Percentiles rank a stretch among this genome's conserved stretches.
These are phyloP conservation scores for Colletotrichum sp. DNA, from an alignment of 2,329 filamentous ascomycete species.

Conservation along the genomic window DNA sequence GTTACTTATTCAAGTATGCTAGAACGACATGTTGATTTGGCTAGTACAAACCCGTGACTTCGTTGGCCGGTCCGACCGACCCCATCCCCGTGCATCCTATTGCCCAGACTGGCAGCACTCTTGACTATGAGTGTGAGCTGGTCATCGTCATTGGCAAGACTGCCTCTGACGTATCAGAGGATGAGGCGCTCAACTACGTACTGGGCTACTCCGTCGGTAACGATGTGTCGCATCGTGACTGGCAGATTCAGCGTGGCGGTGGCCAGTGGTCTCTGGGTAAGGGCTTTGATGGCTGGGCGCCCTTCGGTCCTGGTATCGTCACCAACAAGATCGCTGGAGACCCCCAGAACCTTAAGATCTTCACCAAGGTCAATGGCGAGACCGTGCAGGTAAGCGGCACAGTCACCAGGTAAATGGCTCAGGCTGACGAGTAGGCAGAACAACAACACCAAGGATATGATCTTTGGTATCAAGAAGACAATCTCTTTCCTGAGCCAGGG, in stretches of 20 bases:
- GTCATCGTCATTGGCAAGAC: constrained; percentile 74
- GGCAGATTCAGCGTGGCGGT: constrained; percentile 72
- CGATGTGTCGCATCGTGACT: constrained; percentile 81
- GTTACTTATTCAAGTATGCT: neutral
- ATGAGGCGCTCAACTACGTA: constrained; percentile 71
- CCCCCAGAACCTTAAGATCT: constrained; percentile 61
- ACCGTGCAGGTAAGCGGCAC: constrained; percentile 51
- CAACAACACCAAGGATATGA: constrained; percentile 64
- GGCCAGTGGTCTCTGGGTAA: constrained; percentile 77
- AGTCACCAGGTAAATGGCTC: neutral
- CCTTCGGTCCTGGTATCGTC: constrained; percentile 75
- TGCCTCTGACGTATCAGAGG: constrained; percentile 68
- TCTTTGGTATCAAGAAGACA: constrained; percentile 65
- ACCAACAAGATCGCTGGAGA: constrained; percentile 58
- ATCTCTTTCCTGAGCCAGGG: constrained; percentile 66
- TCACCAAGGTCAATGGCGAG: constrained; percentile 64
- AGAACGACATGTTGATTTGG: neutral
- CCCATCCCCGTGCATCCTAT: constrained; percentile 69
- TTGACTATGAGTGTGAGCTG: constrained; percentile 84
- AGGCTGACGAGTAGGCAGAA: constrained; percentile 36
- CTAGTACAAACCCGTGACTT: constrained; percentile 70
- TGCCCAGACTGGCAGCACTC: constrained; percentile 68
- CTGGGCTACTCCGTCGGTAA: constrained; percentile 79
- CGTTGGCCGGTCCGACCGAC: constrained; percentile 68
- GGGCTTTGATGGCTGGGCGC: constrained; percentile 78